Base-by-base conservation (phyloP, 768 basidiomycete species). In the Bullera alba region DNA sequence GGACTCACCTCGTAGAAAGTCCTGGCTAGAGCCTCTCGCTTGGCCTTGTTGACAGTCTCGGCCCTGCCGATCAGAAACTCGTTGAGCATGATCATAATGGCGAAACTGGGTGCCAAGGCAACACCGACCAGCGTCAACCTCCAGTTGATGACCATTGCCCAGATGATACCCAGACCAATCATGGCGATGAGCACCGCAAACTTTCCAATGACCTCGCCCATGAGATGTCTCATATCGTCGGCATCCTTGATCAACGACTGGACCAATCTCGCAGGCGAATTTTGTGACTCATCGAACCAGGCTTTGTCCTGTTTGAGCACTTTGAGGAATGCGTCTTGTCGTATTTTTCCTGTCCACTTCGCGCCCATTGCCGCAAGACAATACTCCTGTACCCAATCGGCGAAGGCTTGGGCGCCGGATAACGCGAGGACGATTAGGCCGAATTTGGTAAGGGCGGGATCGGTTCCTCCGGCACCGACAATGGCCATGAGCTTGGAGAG, bases 101-200 rank as follows among this genome's bases (percentile, higher is more conserved):
- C 83, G 63, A 95, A 93, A 10, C 92, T 79, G 0, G 91, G 92
- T 0, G 81, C 87, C 38, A 96, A 80, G 1, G 85, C 89, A 25
- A 96, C 73, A 0, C 91, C 92, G 2, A 86, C 87, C 16, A 97
- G 79, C 0, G 90, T 93, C 58, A 97, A 76, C 74, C 95, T 83
- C 95, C 93, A 99, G 0, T 89, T 88, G 26, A 79, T 75, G 1
- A 80, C 78, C 70, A 96, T 77, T 0, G 92, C 92, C 93, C 95
- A 99, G 16, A 86, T 67, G 17, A 97, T 72, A 6, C 91, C 92
- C 2, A 93, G 76, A 0, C 78, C 69, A 39, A 96, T 78, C 90
- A 96, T 95, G 14, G 85, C 76, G 7, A 73, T 53, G 14, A 92
- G 86, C 17, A 90, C 86, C 29, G 83, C 67, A 26, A 77, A 75